Conservation (phyloP, 208 protist genomes). For the Phytomonas serpens region DNA sequence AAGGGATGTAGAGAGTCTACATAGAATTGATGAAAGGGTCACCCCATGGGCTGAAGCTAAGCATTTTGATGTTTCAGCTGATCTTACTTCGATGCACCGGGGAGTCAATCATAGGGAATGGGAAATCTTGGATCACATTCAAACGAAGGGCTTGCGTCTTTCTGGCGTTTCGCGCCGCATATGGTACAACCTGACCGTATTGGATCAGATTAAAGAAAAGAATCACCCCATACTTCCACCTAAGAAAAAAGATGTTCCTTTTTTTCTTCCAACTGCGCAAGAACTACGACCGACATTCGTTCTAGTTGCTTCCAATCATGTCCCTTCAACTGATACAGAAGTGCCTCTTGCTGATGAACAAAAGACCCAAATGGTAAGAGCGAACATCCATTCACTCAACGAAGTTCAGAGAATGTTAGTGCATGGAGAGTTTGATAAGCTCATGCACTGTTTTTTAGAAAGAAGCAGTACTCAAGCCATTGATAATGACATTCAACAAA, state of each 20-base stretch:
- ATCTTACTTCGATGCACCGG: slow-evolving; percentile 48
- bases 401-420: slow-evolving; percentile 63
- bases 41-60: slow-evolving; percentile 23
- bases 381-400: slow-evolving; percentile 33
- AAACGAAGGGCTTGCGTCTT: slow-evolving; percentile 48
- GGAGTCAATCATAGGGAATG: slow-evolving; percentile 25
- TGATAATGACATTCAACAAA: slow-evolving; percentile 65
- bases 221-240: slow-evolving; percentile 84
- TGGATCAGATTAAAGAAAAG: slow-evolving; percentile 88
- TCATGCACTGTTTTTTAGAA: slow-evolving; percentile 44
- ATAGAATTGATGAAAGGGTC: slow-evolving; percentile 2
- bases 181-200: slow-evolving; percentile 78
- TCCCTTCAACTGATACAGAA: background rate
- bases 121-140: slow-evolving; percentile 41
- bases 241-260: slow-evolving; percentile 87
- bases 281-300: slow-evolving; percentile 81
- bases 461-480: slow-evolving; percentile 56
- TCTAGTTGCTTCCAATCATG: slow-evolving; percentile 32
- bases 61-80: slow-evolving; percentile 58
- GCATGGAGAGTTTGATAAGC: slow-evolving; percentile 35
- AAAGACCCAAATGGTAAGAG: slow-evolving; percentile 18
- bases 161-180: slow-evolving; percentile 54
- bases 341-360: background rate
- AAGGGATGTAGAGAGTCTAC: background rate
- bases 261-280: slow-evolving; percentile 82